A percentile compares a stretch with the other conserved stretches of the same genome.
Conservation (phyloP, 345 rosid species). For the Citrus unshiu region DNA sequence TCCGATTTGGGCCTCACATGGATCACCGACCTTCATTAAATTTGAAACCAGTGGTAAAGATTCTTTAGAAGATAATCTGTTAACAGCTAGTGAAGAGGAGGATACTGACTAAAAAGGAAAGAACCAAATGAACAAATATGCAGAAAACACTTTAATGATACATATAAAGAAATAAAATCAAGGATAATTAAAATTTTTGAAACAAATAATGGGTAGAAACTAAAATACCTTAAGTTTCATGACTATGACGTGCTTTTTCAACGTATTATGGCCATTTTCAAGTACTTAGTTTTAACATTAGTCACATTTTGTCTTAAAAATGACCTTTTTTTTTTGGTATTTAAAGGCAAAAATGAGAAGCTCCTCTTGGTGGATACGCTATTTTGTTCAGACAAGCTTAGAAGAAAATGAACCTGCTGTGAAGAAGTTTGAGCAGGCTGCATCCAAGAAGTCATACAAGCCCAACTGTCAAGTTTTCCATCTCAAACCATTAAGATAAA, state of each 20-base stretch:
- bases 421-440: slow-evolving; percentile 67
- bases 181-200: background rate
- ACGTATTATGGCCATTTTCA: background rate
- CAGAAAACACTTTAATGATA: background rate
- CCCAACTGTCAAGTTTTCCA: slow-evolving; percentile 94
- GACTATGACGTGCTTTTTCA: background rate
- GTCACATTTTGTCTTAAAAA: background rate
- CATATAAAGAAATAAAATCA: background rate
- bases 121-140: background rate
- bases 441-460: slow-evolving; percentile 53
- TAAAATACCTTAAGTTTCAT: background rate
- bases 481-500: slow-evolving; percentile 52
- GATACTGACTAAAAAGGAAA: background rate
- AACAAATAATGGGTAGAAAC: background rate
- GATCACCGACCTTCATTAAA: background rate
- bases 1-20: background rate
- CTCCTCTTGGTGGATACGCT: slow-evolving; percentile 68
- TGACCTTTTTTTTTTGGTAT: background rate
- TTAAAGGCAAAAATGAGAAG: slow-evolving; percentile 72
- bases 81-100: background rate
- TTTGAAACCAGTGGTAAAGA: background rate
- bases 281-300: background rate
- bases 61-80: background rate
- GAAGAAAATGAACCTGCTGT: slow-evolving; percentile 59
- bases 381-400: slow-evolving; percentile 55